Conservation (phyloP, 768 basidiomycete genomes). For the Lactarius psammicola region DNA sequence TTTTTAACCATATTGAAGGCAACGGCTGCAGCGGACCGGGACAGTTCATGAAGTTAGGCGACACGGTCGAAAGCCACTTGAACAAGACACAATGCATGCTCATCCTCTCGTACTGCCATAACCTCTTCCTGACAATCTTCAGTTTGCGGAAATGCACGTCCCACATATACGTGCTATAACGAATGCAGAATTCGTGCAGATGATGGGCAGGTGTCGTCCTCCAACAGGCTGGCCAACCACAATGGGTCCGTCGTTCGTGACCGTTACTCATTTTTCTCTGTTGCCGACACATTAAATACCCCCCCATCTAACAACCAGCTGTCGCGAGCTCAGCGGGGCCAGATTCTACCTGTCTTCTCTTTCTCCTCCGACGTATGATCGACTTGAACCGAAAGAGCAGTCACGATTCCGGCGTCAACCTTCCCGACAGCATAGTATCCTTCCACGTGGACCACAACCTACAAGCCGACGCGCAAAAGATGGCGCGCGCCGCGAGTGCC, state of each 20-base stretch:
- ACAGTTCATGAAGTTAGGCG: neutral
- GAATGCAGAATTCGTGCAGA: conserved; percentile 46
- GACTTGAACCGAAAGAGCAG: conserved; percentile 21
- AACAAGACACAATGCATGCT: neutral
- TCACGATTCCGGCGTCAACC: conserved; percentile 28
- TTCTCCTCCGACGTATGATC: conserved; percentile 48
- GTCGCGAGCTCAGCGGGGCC: conserved; percentile 81
- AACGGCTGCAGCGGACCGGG: neutral
- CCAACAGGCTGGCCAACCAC: conserved; percentile 48
- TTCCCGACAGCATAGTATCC: conserved; percentile 42
- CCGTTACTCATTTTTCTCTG: neutral
- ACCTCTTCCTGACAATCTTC: neutral
- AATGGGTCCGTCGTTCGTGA: conserved; percentile 48
- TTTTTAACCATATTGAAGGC: no score
- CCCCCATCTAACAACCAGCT: conserved; percentile 39
- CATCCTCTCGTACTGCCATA: neutral
- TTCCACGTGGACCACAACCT: conserved; percentile 70
- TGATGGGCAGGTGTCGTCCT: conserved; percentile 48
- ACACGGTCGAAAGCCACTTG: no score
- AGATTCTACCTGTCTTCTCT: conserved; percentile 78
- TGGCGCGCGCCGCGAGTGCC: conserved; percentile 50
- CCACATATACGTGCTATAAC: conserved; percentile 20
- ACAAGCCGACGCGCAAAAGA: conserved; percentile 53
- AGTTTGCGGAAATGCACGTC: neutral
- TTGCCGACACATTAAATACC: neutral